Evolutionary conservation across 2,329 filamentous ascomycete genomes (phyloP), one percentile per base, ranked within the genome.

Genomic region (Epichloe brachyelytri): DNA sequence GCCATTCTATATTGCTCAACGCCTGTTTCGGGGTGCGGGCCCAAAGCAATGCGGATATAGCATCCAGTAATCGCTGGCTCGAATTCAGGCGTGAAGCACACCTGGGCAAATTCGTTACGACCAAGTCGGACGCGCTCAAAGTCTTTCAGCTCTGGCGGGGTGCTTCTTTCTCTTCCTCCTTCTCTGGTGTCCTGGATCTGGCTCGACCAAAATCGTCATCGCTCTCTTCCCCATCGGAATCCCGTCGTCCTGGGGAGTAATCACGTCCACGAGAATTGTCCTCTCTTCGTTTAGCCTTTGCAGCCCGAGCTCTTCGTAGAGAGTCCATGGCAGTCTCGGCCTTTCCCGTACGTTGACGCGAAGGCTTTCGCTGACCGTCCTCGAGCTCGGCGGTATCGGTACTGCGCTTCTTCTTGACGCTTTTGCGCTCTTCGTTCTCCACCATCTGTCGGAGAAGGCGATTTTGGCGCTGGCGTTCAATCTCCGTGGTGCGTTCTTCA

Each of bases 71-170:
- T 86, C 33, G 85, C 78, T 8, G 85, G 72, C 51, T 95, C 86
- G 58, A 98, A 96, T 4, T 84, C 84, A 11, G 93, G 93, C 59
- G 90, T 91, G 71, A 95, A 95, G 74, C 89, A 96, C 51, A 95
- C 85, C 61, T 91, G 82, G 6, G 86, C 85, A 65, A 98, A 95
- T 62, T 89, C 86, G 58, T 80, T 85, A 55, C 93, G 81, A 47
- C 90, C 88, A 53, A 98, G 79, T 52, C 88, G 82, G 49, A 91
- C 80, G 48, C 87, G 81, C 63, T 97, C 86, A 57, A 91, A 82
- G 65, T 97, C 88, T n/a, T 77, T 77, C 19, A 95, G 72, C 37
- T 85, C 81, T 2, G 86, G 81, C 26, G 82, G 83, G 80, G 79
- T 30, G 93, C 71, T 38, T 85, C 80, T 3, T 86, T 83, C 26